Conservation (phyloP, 2,329 filamentous ascomycete genomes). For the Pleurostoma richardsiae region DNA sequence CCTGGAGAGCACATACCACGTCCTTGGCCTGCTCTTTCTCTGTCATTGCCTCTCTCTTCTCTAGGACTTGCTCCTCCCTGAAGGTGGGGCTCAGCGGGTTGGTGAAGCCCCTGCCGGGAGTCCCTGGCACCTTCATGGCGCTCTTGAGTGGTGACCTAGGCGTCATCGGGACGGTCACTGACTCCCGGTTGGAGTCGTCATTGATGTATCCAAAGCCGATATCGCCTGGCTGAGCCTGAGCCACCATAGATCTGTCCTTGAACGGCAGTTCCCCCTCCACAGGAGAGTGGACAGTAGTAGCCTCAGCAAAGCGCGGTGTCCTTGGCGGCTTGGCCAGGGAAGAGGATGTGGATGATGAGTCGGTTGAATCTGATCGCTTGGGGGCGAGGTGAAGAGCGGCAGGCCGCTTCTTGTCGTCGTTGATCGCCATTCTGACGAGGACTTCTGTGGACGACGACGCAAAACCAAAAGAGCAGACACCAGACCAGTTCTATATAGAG, state of each 20-base stretch:
- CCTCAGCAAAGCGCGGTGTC: constrained; percentile 76
- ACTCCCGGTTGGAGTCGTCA: constrained; percentile 46
- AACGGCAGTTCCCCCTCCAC: constrained; percentile 56
- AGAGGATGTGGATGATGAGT: constrained; percentile 46
- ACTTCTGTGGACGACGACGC: constrained; percentile 15
- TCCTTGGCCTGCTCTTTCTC: constrained; percentile 86
- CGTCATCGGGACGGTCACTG: constrained; percentile 58
- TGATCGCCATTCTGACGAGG: constrained; percentile 21
- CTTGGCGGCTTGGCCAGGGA: constrained; percentile 61
- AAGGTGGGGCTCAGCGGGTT: constrained; percentile 91
- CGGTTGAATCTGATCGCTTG: constrained; percentile 41
- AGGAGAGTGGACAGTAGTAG: constrained; percentile 73
- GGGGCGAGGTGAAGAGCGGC: constrained; percentile 49
- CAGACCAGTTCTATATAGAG: neutral
- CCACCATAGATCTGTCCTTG: constrained; percentile 49
- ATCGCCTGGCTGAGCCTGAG: constrained; percentile 72
- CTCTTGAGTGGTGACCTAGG: constrained; percentile 83
- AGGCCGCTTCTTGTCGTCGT: constrained; percentile 52
- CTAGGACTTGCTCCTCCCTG: constrained; percentile 77
- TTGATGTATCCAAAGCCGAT: constrained; percentile 90
- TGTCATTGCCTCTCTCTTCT: constrained; percentile 75
- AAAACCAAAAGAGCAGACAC: constrained; percentile 2
- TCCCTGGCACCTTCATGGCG: constrained; percentile 82
- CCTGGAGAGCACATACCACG: constrained; percentile 56
- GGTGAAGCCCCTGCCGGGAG: constrained; percentile 61